Evolutionary conservation across 306 rosid genomes (phyloP), one percentile per base, ranked within the genome.

Genomic region (Potentilla sterilis): DNA sequence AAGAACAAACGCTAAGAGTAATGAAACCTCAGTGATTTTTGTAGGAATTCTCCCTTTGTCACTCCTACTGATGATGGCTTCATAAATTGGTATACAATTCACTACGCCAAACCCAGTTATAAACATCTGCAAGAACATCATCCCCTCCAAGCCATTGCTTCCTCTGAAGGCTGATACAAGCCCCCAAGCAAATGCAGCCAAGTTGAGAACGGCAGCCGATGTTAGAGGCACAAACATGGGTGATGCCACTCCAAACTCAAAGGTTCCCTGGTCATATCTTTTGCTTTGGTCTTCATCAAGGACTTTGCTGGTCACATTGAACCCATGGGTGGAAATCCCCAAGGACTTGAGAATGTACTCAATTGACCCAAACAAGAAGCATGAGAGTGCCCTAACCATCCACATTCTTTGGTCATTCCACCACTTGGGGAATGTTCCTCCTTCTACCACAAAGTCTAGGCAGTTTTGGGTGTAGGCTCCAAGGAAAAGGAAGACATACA

Each of bases 321-420:
- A 84, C n/a, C 79, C 79, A 0, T 34, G 44, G 2, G 81, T 2
- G 5, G 81, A 74, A 75, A 81, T 70, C 34, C 83, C 78, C 2
- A 81, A 24, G 16, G 70, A 77, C 15, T 74, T 71, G 21, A 80
- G 42, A 0, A 62, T n/a, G 68, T 42, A 82, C 82, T 84, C 90
- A 0, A 34, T 24, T 13, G 22, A 35, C 32, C 82, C 88, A 37
- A 87, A 84, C 24, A 75, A 16, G 67, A 2, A 57, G 69, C 81
- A 42, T 13, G 88, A 77, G 21, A 80, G 74, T 4, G 80, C 72
- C 52, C 83, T 82, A 48, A 80, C 21, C 78, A 85, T 74, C 90
- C 90, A 84, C 66, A 84, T 84, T 63, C 88, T 82, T 34, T 87
- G 88, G n/a, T 84, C 82, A 47, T 75, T 82, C 85, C 90, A 87